Evolutionary conservation across 805 yeast genomes (phyloP), one percentile per base, ranked within the genome.

Genomic region (Saccharomycopsis babjevae): DNA sequence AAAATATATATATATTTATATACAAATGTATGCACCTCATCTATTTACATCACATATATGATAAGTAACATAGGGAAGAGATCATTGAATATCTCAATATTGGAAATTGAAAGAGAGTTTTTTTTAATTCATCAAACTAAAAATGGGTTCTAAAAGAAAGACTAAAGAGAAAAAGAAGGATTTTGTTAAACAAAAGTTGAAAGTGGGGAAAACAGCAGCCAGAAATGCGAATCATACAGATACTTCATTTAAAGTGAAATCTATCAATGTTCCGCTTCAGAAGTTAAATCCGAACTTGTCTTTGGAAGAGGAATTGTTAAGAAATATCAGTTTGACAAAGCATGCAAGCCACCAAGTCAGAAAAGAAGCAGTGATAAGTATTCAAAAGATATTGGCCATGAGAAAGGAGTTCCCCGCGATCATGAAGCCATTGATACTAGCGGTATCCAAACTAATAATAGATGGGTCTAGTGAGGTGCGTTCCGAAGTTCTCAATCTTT

Each of bases 181-280:
- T 68, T 88, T 88, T 70, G 78, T 74, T 68, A 90, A 90, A 71
- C 78, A 83, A 62, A 93, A 89, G 76, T 80, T 94, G 58, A 86
- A 81, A 68, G 97, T 94, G 39, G 99, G 99, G 61, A 94, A 94
- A 72, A 76, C 86, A 1, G 82, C 83, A 20, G 83, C 84, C 5
- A 83, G 82, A 64, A 83, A 91, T 5, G 81, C 83, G 20, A 89
- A 90, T 69, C 82, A 79, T 61, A 94, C 99, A 4, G 93, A 88
- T 66, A 89, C 96, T 0, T 86, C 96, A 0, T 93, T 93, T 73
- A 81, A 80, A 54, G 84, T 96, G 11, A 88, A 84, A 68, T 30
- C 61, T 1, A 62, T 64, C 16, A 28, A 57, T 42, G 55, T 64
- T 13, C 66, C 66, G 25, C 28, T 50, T 7, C 66, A 64, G 52